These are phyloP conservation scores for Waltergamsia citrina DNA, from an alignment of 2,329 filamentous ascomycete species.

Conservation along the genomic window DNA sequence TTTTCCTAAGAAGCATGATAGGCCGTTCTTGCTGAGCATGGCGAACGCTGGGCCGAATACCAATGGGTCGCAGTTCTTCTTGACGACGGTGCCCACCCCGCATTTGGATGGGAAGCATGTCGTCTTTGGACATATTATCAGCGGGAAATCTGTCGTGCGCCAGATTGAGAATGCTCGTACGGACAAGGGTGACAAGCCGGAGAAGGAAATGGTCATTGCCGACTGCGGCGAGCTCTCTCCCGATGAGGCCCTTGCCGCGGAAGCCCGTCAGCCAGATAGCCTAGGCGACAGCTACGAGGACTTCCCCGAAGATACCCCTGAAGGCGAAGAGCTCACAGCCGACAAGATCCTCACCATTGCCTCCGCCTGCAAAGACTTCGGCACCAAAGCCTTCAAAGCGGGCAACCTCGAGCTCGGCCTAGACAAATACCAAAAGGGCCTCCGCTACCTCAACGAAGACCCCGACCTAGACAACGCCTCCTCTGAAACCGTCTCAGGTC, in stretches of 20 bases:
- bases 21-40: conserved; percentile 92
- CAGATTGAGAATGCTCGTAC: conserved; percentile 81
- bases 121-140: conserved; percentile 89
- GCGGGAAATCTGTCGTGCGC: conserved; percentile 83
- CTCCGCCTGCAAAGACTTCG: conserved; percentile 77
- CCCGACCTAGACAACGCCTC: conserved; percentile 65
- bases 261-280: conserved; percentile 62
- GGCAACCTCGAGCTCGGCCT: conserved; percentile 62
- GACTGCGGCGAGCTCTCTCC: conserved; percentile 82
- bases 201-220: conserved; percentile 60
- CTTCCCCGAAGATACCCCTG: conserved; percentile 75
- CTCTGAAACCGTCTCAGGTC: conserved; percentile 53
- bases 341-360: conserved; percentile 69
- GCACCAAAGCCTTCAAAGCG: conserved; percentile 85
- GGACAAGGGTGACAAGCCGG: conserved; percentile 67
- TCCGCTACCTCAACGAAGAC: conserved; percentile 83
- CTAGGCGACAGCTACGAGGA: conserved; percentile 93
- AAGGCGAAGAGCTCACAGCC: conserved; percentile 55
- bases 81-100: conserved; percentile 90
- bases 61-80: conserved; percentile 97
- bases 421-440: conserved; percentile 88
- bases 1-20: conserved; percentile 84
- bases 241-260: conserved; percentile 56
- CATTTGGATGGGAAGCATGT: conserved; percentile 96
- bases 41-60: conserved; percentile 93